Evolutionary conservation across 1,284 basidiomycete genomes (phyloP).

Genomic region (Boletus sp.): DNA sequence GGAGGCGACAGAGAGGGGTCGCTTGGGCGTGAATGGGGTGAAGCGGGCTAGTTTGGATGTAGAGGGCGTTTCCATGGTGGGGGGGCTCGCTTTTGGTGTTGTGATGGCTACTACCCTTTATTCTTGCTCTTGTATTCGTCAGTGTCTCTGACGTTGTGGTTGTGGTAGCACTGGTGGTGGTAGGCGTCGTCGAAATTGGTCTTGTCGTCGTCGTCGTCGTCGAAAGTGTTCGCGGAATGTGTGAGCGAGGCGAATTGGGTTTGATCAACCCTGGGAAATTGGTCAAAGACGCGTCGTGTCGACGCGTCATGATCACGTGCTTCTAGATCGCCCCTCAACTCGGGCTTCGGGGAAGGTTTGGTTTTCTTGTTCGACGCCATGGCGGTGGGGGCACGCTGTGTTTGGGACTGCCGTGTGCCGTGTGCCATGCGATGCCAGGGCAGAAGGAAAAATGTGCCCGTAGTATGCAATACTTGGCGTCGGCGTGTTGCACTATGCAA

Average conservation of each 20-base stretch:
- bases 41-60: constrained; percentile 33
- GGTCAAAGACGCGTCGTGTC: constrained; percentile 21
- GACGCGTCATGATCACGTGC: constrained; percentile 31
- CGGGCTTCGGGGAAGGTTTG: not conserved
- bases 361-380: constrained; percentile 9
- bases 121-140: not conserved
- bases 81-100: constrained; percentile 2
- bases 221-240: not conserved
- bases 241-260: constrained; percentile 3
- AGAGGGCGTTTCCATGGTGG: constrained; percentile 20
- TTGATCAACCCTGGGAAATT: constrained; percentile 33
- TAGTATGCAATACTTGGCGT: too few species aligned
- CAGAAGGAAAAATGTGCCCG: not conserved
- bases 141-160: not conserved
- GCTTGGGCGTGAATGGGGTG: constrained; percentile 55
- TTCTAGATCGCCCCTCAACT: not conserved
- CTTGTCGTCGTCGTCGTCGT: constrained; percentile 6
- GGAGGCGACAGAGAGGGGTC: constrained; percentile 42
- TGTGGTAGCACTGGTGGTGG: not conserved
- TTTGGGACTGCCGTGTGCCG: not conserved
- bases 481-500: not conserved
- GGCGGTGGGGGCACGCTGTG: too few species aligned
- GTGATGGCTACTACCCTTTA: constrained; percentile 1
- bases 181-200: not conserved
- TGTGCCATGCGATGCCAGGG: not conserved